Conservation (phyloP, 1,284 basidiomycete species). For the Trichosporon faecale region DNA sequence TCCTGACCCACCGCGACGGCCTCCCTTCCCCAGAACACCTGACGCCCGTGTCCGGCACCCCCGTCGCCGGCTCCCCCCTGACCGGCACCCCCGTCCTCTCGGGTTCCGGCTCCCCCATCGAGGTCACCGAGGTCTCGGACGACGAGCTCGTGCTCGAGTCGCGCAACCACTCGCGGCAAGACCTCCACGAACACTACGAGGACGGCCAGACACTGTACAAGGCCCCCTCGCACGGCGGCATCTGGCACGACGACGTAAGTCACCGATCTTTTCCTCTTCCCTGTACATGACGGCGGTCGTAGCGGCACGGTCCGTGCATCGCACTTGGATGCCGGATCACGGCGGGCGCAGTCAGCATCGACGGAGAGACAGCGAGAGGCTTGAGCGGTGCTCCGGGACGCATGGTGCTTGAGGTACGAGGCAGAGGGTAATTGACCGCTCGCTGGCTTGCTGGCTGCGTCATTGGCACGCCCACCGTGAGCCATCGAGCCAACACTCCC, state of each 20-base stretch:
- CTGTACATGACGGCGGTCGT: neutral
- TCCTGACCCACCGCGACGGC: conserved; percentile 47
- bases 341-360: neutral
- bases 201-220: conserved; percentile 31
- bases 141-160: conserved; percentile 22
- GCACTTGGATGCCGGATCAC: neutral
- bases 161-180: conserved; percentile 24
- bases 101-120: conserved; percentile 23
- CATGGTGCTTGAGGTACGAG: neutral
- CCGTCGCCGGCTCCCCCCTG: conserved; percentile 14
- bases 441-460: neutral
- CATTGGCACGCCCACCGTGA: conserved; percentile 6
- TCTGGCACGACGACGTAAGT: conserved; percentile 49
- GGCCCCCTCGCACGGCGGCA: conserved; percentile 40
- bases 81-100: conserved; percentile 29
- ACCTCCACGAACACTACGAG: conserved; percentile 20
- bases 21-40: conserved; percentile 47
- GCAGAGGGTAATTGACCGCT: neutral
- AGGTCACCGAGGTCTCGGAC: conserved; percentile 23
- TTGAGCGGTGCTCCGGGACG: neutral
- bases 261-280: neutral
- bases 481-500: neutral
- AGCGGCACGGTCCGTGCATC: neutral
- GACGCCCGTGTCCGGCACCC: conserved; percentile 44
- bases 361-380: neutral